Evolutionary conservation across 139 green algal genomes (phyloP).

Genomic region (Coelastrella sp.): DNA sequence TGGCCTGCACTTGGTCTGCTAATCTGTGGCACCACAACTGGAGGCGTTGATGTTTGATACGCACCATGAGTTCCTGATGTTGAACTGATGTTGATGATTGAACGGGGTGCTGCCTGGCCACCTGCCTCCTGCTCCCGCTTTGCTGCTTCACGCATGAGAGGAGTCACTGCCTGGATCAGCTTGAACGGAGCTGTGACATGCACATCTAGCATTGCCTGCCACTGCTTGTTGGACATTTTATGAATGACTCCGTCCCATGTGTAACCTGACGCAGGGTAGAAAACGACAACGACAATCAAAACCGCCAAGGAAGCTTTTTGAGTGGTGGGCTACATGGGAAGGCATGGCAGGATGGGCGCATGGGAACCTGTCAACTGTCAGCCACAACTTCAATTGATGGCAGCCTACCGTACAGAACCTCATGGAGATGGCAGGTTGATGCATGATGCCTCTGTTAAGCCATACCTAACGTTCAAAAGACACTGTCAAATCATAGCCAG

Average conservation of each 20-base stretch:
- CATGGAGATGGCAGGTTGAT: too few species aligned
- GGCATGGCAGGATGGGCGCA: too few species aligned
- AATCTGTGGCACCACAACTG: background rate
- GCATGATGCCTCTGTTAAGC: too few species aligned
- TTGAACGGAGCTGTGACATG: constrained; percentile 68
- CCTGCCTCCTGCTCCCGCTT: constrained; percentile 55
- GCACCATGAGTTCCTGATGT: constrained; percentile 82
- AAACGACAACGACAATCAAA: background rate
- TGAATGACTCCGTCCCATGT: constrained; percentile 93
- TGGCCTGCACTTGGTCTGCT: background rate
- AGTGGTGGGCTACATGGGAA: too few species aligned
- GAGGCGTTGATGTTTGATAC: background rate
- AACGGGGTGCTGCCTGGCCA: constrained; percentile 59
- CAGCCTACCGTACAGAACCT: background rate
- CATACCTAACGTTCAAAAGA: too few species aligned
- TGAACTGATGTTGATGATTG: constrained; percentile 90
- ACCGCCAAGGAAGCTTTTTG: too few species aligned
- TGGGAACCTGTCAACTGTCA: background rate
- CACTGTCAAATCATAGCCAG: too few species aligned
- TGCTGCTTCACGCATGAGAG: constrained; percentile 46
- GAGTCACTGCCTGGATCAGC: constrained; percentile 10
- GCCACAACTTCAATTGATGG: background rate
- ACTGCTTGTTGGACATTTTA: constrained; percentile 85
- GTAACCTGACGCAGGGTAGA: constrained; percentile 62
- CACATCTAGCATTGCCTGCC: constrained; percentile 70